Conservation (phyloP, 140 eudicot genomes). For the Senecio squalidus region DNA sequence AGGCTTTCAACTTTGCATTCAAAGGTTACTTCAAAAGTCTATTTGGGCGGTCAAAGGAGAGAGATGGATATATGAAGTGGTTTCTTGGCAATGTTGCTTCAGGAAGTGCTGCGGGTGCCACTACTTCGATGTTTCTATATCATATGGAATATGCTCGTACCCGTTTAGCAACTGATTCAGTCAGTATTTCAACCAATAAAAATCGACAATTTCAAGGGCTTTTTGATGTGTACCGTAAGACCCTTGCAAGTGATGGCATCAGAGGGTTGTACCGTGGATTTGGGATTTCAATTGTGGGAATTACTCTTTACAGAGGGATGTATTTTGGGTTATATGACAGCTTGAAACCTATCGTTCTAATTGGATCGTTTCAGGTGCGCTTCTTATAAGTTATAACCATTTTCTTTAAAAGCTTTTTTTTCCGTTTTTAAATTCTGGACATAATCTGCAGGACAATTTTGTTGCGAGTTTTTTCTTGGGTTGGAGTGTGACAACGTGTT, state of each 20-base stretch:
- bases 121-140: slow-evolving; percentile 74
- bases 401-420: not conserved
- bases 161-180: slow-evolving; percentile 63
- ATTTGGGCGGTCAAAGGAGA: slow-evolving; percentile 73
- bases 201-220: slow-evolving; percentile 65
- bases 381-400: not conserved
- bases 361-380: slow-evolving; percentile 64
- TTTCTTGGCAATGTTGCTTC: slow-evolving; percentile 94
- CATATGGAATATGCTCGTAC: slow-evolving; percentile 91
- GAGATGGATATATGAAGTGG: slow-evolving; percentile 83
- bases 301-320: slow-evolving; percentile 85
- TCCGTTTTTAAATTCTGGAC: not conserved
- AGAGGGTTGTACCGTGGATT: slow-evolving; percentile 87
- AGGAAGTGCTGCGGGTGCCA: slow-evolving; percentile 99
- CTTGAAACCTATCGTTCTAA: slow-evolving; percentile 75
- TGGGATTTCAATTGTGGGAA: slow-evolving; percentile 75
- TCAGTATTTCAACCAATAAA: not conserved
- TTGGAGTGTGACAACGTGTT: slow-evolving; percentile 78
- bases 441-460: slow-evolving; percentile 57
- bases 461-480: slow-evolving; percentile 76
- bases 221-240: slow-evolving; percentile 62
- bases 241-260: slow-evolving; percentile 69
- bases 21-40: slow-evolving; percentile 79
- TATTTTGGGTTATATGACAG: slow-evolving; percentile 87
- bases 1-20: slow-evolving; percentile 95